Evolutionary conservation across 306 rosid species (phyloP).

Genomic region (Cucurbita pepo): DNA sequence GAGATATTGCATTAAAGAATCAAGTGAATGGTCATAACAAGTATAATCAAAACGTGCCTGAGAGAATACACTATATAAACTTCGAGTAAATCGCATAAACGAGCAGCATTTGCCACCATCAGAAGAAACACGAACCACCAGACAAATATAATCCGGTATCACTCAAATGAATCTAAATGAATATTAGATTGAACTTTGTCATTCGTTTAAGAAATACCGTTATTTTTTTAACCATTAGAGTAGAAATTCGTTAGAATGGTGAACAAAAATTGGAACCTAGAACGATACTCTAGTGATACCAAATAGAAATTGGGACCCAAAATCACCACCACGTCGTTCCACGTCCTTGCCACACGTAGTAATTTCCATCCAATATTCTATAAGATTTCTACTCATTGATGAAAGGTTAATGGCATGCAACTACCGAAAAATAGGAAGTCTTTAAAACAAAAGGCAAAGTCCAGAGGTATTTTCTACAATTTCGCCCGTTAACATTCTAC

Average conservation of each 20-base stretch:
- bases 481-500: not conserved
- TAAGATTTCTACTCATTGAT: too few species aligned
- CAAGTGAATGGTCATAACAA: not conserved
- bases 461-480: not conserved
- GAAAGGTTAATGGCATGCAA: not conserved
- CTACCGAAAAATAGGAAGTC: not conserved
- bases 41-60: not conserved
- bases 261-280: not conserved
- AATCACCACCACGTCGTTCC: not conserved
- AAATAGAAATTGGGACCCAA: too few species aligned
- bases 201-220: not conserved
- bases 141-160: not conserved
- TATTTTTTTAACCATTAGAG: not conserved
- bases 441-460: not conserved
- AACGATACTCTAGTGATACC: not conserved
- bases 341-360: not conserved
- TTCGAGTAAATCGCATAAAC: not conserved
- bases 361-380: not conserved
- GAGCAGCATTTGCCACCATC: not conserved
- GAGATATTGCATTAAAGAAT: conserved; percentile 18
- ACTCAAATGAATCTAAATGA: not conserved
- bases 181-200: too few species aligned
- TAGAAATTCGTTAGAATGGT: not conserved
- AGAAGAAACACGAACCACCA: not conserved
- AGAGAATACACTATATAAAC: not conserved